These are phyloP conservation scores for Galeopsis tetrahit DNA, from an alignment of 257 asterid species.

Conservation along the genomic window DNA sequence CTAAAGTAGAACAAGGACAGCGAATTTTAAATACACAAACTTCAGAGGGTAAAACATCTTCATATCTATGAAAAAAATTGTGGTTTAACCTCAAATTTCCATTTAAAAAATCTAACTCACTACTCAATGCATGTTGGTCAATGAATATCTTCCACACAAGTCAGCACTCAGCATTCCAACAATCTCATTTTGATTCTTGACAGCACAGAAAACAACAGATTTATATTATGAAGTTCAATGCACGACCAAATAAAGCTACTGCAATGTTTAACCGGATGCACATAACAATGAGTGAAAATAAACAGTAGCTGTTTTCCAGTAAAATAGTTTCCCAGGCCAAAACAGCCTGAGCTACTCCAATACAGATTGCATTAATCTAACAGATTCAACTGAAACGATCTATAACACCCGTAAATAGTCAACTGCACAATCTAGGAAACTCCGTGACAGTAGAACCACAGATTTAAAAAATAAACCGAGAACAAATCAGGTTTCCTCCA, in stretches of 20 bases:
- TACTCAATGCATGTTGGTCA: constrained; percentile 10
- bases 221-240: not conserved
- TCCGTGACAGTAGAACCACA: not conserved
- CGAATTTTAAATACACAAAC: constrained; percentile 1
- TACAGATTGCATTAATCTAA: constrained; percentile 1
- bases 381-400: constrained; percentile 21
- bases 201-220: not conserved
- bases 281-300: not conserved
- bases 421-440: constrained; percentile 3
- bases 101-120: not conserved
- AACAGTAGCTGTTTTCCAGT: constrained; percentile 4
- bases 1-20: not conserved
- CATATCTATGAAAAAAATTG: not conserved
- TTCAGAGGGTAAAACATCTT: not conserved
- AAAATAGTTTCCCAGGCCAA: constrained; percentile 16
- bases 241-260: not conserved
- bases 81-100: not conserved
- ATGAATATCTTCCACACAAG: not conserved
- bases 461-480: not conserved
- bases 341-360: constrained; percentile 20
- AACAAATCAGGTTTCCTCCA: constrained; percentile 1
- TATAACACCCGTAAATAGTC: not conserved
- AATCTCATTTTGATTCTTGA: not conserved
- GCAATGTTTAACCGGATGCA: not conserved
- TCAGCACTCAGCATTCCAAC: not conserved